A percentile compares a stretch with the other conserved stretches of the same genome.
Evolutionary conservation across 1,284 basidiomycete species (phyloP).

Genomic region (Ceratobasidium sp.): DNA sequence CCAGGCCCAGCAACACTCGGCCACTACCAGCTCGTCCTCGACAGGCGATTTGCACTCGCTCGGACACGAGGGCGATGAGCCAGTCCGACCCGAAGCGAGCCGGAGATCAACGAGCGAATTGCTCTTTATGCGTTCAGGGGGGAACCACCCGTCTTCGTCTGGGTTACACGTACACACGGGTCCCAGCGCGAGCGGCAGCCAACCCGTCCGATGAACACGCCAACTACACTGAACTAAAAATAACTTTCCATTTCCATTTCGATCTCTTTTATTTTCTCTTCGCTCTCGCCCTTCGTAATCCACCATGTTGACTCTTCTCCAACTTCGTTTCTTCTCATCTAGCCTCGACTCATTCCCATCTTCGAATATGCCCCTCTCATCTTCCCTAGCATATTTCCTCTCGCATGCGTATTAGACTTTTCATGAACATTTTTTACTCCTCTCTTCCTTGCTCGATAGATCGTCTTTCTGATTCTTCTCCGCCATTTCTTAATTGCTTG

Average conservation of each 20-base stretch:
- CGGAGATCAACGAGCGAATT: slow-evolving; percentile 36
- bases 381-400: not conserved
- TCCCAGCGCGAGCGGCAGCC: slow-evolving; percentile 22
- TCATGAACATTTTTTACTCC: slow-evolving; percentile 11
- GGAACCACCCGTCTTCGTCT: not conserved
- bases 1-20: slow-evolving; percentile 59
- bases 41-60: slow-evolving; percentile 12
- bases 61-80: not conserved
- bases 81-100: not conserved
- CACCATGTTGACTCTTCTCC: not conserved
- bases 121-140: slow-evolving; percentile 30
- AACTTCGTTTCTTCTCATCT: not conserved
- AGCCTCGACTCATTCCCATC: slow-evolving; percentile 5
- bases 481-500: slow-evolving; percentile 1
- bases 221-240: not conserved
- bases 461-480: not conserved
- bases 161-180: slow-evolving; percentile 1
- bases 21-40: slow-evolving; percentile 29
- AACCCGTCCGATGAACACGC: slow-evolving; percentile 22
- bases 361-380: slow-evolving; percentile 28
- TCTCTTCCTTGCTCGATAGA: not conserved
- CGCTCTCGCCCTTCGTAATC: not conserved
- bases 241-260: not conserved
- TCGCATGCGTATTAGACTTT: slow-evolving; percentile 1
- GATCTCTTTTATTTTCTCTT: slow-evolving; percentile 1